Evolutionary conservation across 441 rosid species (phyloP).

Genomic region (Oxalis stricta): DNA sequence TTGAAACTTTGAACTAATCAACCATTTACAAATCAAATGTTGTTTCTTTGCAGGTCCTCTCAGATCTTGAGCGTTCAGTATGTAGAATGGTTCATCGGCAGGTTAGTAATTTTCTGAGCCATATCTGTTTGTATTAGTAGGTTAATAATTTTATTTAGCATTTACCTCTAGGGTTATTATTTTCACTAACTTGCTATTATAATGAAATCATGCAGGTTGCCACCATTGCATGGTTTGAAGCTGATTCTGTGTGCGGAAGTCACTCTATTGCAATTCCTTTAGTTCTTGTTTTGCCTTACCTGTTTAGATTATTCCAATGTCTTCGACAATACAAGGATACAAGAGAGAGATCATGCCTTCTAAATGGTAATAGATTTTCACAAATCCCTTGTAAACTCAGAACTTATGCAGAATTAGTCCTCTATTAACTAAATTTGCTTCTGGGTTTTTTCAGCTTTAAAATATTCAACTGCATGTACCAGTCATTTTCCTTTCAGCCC

Average conservation of each 20-base stretch:
- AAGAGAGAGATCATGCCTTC: slow-evolving; percentile 53
- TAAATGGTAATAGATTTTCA: slow-evolving; percentile 45
- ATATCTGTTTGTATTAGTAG: slow-evolving; percentile 3
- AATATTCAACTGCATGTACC: slow-evolving; percentile 88
- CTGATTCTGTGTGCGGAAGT: slow-evolving; percentile 94
- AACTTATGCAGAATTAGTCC: too few relatives aligned
- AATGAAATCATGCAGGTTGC: slow-evolving; percentile 86
- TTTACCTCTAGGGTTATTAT: background rate
- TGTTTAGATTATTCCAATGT: slow-evolving; percentile 83
- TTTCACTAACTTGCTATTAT: too few relatives aligned
- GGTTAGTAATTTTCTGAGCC: slow-evolving; percentile 35
- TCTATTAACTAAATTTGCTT: slow-evolving; percentile 14
- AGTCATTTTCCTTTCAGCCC: slow-evolving; percentile 92
- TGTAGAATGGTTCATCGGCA: slow-evolving; percentile 95
- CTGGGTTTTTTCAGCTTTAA: slow-evolving; percentile 67
- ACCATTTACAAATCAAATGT: background rate
- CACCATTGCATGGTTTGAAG: slow-evolving; percentile 99
- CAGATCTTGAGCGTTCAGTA: slow-evolving; percentile 88
- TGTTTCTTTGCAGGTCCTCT: slow-evolving; percentile 53
- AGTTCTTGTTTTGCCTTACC: slow-evolving; percentile 82
- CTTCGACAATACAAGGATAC: slow-evolving; percentile 88
- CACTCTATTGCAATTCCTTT: slow-evolving; percentile 85
- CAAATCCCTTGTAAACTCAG: too few relatives aligned
- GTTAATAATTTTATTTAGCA: background rate
- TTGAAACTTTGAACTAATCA: background rate